phyloP scores from a whole-genome alignment of 1,284 basidiomycete genomes.

The Ustilago trichophora region DNA sequence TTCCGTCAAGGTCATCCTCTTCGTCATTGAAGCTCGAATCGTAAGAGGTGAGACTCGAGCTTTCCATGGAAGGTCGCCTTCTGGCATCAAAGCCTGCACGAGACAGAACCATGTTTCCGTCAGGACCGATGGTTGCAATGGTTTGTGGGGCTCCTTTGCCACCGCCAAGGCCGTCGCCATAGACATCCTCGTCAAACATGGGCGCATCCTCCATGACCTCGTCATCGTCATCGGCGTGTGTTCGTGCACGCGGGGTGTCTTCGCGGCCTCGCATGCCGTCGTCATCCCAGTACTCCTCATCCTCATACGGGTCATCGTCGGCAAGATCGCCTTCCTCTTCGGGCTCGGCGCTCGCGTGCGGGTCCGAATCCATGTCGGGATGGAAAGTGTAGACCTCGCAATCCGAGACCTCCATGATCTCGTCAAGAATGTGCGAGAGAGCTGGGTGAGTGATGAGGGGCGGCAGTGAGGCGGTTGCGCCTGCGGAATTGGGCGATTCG shows the following conservation, averaged over 20 bases:
- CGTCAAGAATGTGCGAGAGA: slow-evolving; percentile 85
- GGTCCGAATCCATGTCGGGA: slow-evolving; percentile 93
- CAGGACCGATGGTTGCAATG: slow-evolving; percentile 35
- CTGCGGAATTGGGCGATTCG: slow-evolving; percentile 22
- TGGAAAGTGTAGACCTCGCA: slow-evolving; percentile 96
- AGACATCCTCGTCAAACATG: slow-evolving; percentile 65
- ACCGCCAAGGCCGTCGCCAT: slow-evolving; percentile 46
- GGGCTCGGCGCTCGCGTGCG: slow-evolving; percentile 74
- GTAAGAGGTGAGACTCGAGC: slow-evolving; percentile 29
- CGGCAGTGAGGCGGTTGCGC: slow-evolving; percentile 24
- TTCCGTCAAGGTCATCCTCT: slow-evolving; percentile 73
- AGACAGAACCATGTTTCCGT: slow-evolving; percentile 40
- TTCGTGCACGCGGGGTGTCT: slow-evolving; percentile 39
- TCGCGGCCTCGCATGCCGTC: slow-evolving; percentile 46
- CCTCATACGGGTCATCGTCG: slow-evolving; percentile 69
- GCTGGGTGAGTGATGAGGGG: slow-evolving; percentile 73
- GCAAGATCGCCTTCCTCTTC: slow-evolving; percentile 70
- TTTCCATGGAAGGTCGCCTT: slow-evolving; percentile 23
- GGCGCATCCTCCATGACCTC: slow-evolving; percentile 57
- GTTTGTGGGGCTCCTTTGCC: slow-evolving; percentile 20
- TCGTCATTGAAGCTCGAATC: slow-evolving; percentile 43
- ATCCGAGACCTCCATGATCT: slow-evolving; percentile 86
- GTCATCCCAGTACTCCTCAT: slow-evolving; percentile 53
- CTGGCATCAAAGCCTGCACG: slow-evolving; percentile 14
- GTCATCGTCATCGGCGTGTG: slow-evolving; percentile 24